Evolutionary conservation across 495 filamentous ascomycete genomes (phyloP).

Genomic region (Trypethelium eluteriae): DNA sequence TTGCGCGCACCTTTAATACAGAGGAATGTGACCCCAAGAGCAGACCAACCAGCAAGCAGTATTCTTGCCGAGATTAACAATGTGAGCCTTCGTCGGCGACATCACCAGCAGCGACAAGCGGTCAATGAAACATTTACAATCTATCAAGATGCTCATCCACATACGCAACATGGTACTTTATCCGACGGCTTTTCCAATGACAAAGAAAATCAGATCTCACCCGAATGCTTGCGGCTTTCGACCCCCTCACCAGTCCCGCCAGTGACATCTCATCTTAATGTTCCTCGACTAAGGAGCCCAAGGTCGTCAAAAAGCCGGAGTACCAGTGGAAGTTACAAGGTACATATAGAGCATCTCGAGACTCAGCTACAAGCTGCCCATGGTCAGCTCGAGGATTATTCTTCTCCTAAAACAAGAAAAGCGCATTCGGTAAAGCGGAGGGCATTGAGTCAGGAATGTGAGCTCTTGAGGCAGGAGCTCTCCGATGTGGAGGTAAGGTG

Average conservation of each 20-base stretch:
- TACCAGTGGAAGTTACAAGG: constrained; percentile 7
- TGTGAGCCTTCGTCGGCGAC: constrained; percentile 1
- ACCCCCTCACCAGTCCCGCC: constrained; percentile 6
- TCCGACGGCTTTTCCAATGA: neutral
- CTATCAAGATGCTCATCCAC: neutral
- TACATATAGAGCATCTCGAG: constrained; percentile 28
- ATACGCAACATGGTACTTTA: neutral
- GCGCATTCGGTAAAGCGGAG: constrained; percentile 20
- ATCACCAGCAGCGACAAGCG: neutral
- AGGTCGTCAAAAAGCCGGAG: neutral
- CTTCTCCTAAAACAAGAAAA: constrained; percentile 15
- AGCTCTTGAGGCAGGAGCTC: constrained; percentile 18
- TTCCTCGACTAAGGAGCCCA: neutral
- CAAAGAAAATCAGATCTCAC: neutral
- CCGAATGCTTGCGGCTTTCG: neutral
- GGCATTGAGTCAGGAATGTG: constrained; percentile 14
- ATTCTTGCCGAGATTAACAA: constrained; percentile 11
- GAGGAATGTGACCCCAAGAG: constrained; percentile 1
- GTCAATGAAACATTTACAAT: neutral
- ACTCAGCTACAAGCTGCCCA: constrained; percentile 21
- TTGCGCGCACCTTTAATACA: constrained; percentile 15
- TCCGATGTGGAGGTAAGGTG: constrained; percentile 24
- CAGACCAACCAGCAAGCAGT: neutral
- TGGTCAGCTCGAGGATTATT: constrained; percentile 16
- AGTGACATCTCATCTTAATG: neutral